Base-by-base conservation (phyloP, 441 rosid species). In the Gossypium lobatum region DNA sequence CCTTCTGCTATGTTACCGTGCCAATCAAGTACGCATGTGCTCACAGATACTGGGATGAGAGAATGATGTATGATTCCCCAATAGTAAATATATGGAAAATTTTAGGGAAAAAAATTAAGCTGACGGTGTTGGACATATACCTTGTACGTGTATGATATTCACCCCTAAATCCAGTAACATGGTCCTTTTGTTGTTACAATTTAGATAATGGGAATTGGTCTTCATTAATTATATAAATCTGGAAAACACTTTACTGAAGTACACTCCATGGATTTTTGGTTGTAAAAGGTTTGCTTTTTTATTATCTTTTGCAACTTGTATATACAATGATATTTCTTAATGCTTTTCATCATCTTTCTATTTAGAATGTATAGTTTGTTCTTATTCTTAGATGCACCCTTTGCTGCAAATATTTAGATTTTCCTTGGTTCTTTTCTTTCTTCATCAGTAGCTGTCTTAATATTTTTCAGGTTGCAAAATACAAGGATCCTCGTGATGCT, bases 401-500 rank as follows among this genome's bases (percentile, higher is more conserved):
- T 52, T 11, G 74, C 63, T 62, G 61, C 71, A 50, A 25, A 54
- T 8, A 46, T 31, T 54, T 59, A 4, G 28, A 3, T n/a, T 20
- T 59, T 64, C 10, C 4, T 20, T 23, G 64, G 42, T 67, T 48
- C 13, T 45, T 21, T 20, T 26, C 65, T 42, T 67, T 73, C 14
- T 42, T 10, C 17, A 69, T 66, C 52, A 23, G 31, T n/a, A 11
- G 53, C 31, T 6, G 20, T 54, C 63, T 13, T 63, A 16, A 45
- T 50, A 23, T 80, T 76, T 31, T 83, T 61, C 81, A 96, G 99
- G 97, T 96, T 81, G 91, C 92, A 74, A 96, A 96, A 80, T 85
- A 89, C 82, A 84, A 88, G 83, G 99, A 96, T 85, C 99, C 99
- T 37, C 95, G 96, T 21, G 99, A 96, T 88, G 99, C 99, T 79